These are phyloP conservation scores for Pistacia vera DNA, from an alignment of 345 rosid genomes.

Conservation along the genomic window DNA sequence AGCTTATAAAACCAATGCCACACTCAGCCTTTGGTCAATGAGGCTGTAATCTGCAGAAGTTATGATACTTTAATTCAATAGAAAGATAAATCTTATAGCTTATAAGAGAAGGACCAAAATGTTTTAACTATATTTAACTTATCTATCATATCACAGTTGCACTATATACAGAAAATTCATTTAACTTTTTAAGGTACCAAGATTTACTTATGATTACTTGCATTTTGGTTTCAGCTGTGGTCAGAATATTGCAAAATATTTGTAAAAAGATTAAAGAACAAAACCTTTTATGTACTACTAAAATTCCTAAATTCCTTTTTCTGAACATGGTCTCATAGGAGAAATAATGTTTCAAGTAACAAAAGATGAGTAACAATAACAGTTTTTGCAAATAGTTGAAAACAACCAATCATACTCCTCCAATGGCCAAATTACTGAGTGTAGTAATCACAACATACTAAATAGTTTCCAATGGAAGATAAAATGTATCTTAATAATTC, in stretches of 20 bases:
- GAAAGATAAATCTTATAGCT: conserved; percentile 1
- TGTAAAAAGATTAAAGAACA: not conserved
- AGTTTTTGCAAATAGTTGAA: not conserved
- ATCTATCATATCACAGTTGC: not conserved
- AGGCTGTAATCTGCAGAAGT: not conserved
- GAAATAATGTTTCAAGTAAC: not conserved
- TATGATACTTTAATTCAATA: not conserved
- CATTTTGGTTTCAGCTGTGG: not conserved
- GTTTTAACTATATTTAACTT: not conserved
- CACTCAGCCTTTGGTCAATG: not conserved
- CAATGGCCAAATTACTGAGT: not conserved
- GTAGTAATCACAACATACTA: not conserved
- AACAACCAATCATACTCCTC: not conserved
- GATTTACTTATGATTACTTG: not conserved
- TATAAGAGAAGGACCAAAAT: not conserved
- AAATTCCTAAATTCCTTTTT: not conserved
- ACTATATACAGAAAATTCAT: not conserved
- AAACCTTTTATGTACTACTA: not conserved
- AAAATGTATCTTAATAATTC: not conserved
- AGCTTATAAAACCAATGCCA: not conserved
- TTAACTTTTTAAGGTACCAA: not conserved
- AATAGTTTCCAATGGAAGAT: not conserved
- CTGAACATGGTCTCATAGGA: not conserved
- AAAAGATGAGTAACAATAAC: too few relatives aligned
- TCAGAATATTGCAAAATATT: not conserved